Evolutionary conservation across 2,329 filamentous ascomycete species (phyloP), one percentile per base, ranked within the genome.

Genomic region (Teratosphaeria destructans): DNA sequence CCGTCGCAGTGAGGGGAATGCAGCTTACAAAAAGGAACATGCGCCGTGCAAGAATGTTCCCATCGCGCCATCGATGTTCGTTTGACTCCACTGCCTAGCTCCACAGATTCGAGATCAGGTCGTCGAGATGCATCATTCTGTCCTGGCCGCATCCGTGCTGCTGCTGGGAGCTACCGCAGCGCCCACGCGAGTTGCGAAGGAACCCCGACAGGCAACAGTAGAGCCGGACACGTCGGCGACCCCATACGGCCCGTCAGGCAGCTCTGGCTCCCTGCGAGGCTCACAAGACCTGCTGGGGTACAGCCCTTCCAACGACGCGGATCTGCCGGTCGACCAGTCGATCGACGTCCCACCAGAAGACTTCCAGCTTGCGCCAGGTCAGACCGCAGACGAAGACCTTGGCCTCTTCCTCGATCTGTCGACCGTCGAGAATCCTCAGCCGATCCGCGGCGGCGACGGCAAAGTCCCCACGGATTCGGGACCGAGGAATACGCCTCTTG

Each of bases 381-480:
- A 77, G 56, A 65, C 67, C 3, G 70, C 70, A 57, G 70, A 76
- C 55, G 59, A 68, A 27, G 67, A 75, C 26, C 66, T 75, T 6
- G 74, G 75, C 4, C 62, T 77, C 2, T 75, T 73, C 59, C 69
- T 76, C 26, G 73, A 75, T 56, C 65, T 76, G 2, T 67, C 68
- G 0, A 66, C 68, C 16, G 70, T 75, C 3, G 71, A 75, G 61
- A 75, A 76, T 56, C 74, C 74, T 3, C 74, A 76, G 49, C 74
- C 74, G 0, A 74, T 76, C 29, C 68, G 72, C 39, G 74, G 73
- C n/a, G 23, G 43, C 43, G 66, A 68, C 16, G 69, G 63, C 6
- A 70, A 70, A n/a, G 66, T 64, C 3, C 73, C 74, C 0, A 77
- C 73, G 0, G 74, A 76, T 61, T 72, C 75, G 19, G 74, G 73